Evolutionary conservation across 495 filamentous ascomycete genomes (phyloP), one percentile per base, ranked within the genome.

Genomic region (Venustampulla echinocandica): DNA sequence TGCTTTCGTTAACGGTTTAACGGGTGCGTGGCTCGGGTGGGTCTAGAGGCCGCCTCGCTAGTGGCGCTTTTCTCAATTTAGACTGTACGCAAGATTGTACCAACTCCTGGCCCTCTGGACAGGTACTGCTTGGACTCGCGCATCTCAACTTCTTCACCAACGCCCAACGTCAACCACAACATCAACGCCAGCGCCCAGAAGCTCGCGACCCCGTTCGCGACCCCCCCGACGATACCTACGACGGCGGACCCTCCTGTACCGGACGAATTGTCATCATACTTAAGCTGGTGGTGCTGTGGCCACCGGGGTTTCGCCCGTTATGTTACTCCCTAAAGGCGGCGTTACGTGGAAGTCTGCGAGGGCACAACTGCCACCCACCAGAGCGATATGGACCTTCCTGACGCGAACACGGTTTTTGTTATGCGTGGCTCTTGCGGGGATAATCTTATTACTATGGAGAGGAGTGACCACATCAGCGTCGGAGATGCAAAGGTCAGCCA

Each of bases 281-380:
- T 33, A 32, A 35, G 33, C 47, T 56, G 50, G 50, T 58, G 47
- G 50, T 54, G 50, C 36, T 37, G 40, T 39, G 44, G 44, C 38
- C 51, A 41, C 51, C 22, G 50, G 49, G 34, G 49, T 15, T 35
- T 42, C 40, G 39, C 11, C 48, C 55, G 49, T 49, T 36, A 86
- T 86, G 82, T 69, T 94, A 64, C 74, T 92, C 53, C 84, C 85
- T 42, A 94, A 93, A 66, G 85, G 85, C 64, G 50, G 85, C 65
- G 76, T 93, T 60, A 92, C 75, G 63, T 96, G 90, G 86, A 95
- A 95, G 71, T 84, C 87, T 54, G 80, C 93, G 44, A 82, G 74
- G 66, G 74, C 85, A 54, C 74, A 81, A 47, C 69, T 97, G 54
- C 90, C 90, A 2, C 87, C 89, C 48, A 80, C 82, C 54, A 76